These are phyloP conservation scores for Ganoderma multipileum DNA, from an alignment of 1,284 basidiomycete species.

Conservation along the genomic window DNA sequence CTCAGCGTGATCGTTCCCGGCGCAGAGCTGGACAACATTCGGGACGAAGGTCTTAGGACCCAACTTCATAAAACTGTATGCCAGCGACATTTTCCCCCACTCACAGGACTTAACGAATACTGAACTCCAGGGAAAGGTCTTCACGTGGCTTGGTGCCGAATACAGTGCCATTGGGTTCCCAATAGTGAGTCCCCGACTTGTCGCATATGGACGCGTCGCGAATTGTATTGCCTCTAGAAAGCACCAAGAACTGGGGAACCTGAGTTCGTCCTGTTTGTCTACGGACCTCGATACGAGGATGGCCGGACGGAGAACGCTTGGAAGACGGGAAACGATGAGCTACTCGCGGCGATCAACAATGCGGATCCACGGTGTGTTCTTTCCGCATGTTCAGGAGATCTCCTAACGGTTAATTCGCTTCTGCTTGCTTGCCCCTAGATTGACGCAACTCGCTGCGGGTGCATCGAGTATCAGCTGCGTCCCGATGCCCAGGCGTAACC, in stretches of 20 bases:
- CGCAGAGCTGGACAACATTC: conserved; percentile 16
- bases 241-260: conserved; percentile 15
- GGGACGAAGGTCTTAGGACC: conserved; percentile 27
- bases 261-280: conserved; percentile 21
- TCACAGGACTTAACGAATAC: not conserved
- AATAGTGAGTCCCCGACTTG: conserved; percentile 23
- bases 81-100: not conserved
- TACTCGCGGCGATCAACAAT: conserved; percentile 13
- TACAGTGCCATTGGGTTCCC: conserved; percentile 30
- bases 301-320: not conserved
- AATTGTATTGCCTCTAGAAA: not conserved
- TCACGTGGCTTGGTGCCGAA: conserved; percentile 27
- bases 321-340: not conserved
- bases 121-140: conserved; percentile 21
- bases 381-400: not conserved
- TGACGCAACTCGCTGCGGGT: conserved; percentile 26
- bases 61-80: conserved; percentile 21
- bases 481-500: conserved; percentile 26
- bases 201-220: not conserved
- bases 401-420: not conserved
- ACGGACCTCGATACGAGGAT: conserved; percentile 4
- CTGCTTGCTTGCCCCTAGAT: conserved; percentile 8
- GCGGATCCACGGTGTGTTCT: conserved; percentile 24
- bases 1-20: conserved; percentile 29
- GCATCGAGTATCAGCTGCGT: conserved; percentile 15